Evolutionary conservation across 805 yeast species (phyloP).

Genomic region (Kodamaea kakaduensis): DNA sequence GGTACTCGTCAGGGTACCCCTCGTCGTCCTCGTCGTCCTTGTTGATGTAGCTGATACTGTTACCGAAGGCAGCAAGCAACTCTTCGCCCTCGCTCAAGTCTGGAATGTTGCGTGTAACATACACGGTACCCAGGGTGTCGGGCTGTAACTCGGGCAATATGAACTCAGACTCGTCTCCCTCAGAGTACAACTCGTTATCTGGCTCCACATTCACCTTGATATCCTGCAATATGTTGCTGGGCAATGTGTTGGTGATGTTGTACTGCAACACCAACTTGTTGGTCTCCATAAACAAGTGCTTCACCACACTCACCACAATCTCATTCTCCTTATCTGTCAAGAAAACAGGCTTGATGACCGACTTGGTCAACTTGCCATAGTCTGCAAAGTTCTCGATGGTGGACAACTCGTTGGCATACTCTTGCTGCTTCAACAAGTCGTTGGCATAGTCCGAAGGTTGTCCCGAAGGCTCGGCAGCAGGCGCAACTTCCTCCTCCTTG

Average conservation of each 20-base stretch:
- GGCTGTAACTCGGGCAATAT: conserved; percentile 70
- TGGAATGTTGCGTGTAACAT: conserved; percentile 69
- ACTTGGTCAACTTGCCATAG: conserved; percentile 73
- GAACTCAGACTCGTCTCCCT: conserved; percentile 46
- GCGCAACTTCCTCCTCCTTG: conserved; percentile 20
- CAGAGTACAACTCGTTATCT: conserved; percentile 53
- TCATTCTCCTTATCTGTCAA: conserved; percentile 93
- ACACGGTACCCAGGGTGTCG: conserved; percentile 65
- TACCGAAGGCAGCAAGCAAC: conserved; percentile 48
- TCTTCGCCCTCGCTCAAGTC: conserved; percentile 19
- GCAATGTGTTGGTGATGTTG: conserved; percentile 78
- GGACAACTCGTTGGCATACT: conserved; percentile 65
- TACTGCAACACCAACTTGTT: conserved; percentile 76
- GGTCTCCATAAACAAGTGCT: conserved; percentile 68
- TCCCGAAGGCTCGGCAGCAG: conserved; percentile 15
- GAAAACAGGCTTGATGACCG: conserved; percentile 54
- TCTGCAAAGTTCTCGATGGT: conserved; percentile 67
- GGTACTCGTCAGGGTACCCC: conserved; percentile 92
- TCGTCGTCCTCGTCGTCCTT: conserved; percentile 79
- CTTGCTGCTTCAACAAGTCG: conserved; percentile 48
- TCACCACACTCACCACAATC: conserved; percentile 78
- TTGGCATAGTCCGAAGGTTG: conserved; percentile 21
- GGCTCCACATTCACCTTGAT: conserved; percentile 69
- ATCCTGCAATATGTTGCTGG: conserved; percentile 70
- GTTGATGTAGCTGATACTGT: conserved; percentile 67